These are phyloP conservation scores for Botrytis fragariae DNA, from an alignment of 2,329 filamentous ascomycete species.

Conservation along the genomic window DNA sequence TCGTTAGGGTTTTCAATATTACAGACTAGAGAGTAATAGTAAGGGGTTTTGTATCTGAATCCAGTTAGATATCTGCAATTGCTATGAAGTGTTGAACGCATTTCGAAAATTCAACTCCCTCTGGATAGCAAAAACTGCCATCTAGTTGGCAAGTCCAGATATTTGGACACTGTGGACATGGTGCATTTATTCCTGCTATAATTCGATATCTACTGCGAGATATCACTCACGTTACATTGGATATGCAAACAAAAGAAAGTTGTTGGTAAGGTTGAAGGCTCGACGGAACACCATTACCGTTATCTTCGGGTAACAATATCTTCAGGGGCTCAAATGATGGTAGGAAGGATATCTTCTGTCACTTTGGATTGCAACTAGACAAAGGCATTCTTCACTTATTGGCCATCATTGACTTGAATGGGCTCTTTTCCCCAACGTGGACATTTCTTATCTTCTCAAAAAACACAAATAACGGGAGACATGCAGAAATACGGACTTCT, in stretches of 20 bases:
- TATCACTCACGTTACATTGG: background rate
- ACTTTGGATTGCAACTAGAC: background rate
- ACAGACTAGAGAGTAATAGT: background rate
- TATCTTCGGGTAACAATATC: background rate
- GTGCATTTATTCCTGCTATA: background rate
- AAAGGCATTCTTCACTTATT: background rate
- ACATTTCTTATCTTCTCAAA: background rate
- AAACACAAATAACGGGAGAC: too few relatives aligned
- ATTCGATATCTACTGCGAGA: background rate
- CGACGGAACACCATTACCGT: background rate
- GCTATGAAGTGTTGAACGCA: fast-evolving
- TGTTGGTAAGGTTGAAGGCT: background rate
- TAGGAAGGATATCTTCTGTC: background rate
- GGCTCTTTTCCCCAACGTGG: background rate
- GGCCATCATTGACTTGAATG: background rate
- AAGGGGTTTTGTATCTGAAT: background rate
- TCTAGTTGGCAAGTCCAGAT: background rate
- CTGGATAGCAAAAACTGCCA: background rate
- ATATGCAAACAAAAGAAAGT: background rate
- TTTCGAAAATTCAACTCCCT: background rate
- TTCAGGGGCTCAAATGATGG: background rate
- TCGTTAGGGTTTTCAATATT: background rate
- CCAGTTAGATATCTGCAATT: background rate
- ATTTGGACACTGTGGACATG: background rate
- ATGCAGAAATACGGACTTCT: background rate